phyloP scores from a whole-genome alignment of 148 eudicot species.

The Silene latifolia region DNA sequence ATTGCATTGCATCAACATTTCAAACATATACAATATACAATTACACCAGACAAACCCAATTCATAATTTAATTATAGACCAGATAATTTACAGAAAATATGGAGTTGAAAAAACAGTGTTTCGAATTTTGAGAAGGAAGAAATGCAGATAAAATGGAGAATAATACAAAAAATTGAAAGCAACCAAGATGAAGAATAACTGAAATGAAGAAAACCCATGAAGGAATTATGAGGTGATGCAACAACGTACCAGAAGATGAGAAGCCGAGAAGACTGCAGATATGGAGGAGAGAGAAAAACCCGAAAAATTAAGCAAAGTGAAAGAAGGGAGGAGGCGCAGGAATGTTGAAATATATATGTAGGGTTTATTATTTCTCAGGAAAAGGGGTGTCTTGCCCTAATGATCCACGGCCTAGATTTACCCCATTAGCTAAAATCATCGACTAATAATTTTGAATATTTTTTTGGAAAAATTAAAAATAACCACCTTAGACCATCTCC shows the following conservation, averaged over 20 bases:
- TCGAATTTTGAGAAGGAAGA: too few species aligned
- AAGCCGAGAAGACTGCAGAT: not conserved
- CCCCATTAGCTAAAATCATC: too few species aligned
- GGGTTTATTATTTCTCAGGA: conserved; percentile 23
- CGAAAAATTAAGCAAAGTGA: not conserved
- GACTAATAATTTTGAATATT: too few species aligned
- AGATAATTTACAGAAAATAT: not conserved
- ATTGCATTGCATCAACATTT: too few species aligned
- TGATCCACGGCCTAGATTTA: conserved; percentile 23
- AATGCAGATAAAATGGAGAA: not conserved
- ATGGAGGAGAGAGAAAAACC: too few species aligned
- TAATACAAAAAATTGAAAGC: not conserved
- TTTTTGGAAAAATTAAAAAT: too few species aligned
- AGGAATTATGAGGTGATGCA: not conserved
- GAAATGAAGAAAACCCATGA: not conserved
- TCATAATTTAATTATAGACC: not conserved
- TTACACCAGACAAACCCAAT: not conserved
- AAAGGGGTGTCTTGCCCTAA: conserved; percentile 14
- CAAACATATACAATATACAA: not conserved
- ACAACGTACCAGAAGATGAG: not conserved
- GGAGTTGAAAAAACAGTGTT: not conserved
- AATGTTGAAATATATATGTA: conserved; percentile 57
- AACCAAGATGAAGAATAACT: not conserved
- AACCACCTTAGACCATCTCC: too few species aligned
- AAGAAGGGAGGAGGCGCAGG: conserved; percentile 32